Percentiles rank a stretch among this genome's conserved stretches.
phyloP scores from a whole-genome alignment of 495 filamentous ascomycete genomes.

The Aspergillus egyptiacus region DNA sequence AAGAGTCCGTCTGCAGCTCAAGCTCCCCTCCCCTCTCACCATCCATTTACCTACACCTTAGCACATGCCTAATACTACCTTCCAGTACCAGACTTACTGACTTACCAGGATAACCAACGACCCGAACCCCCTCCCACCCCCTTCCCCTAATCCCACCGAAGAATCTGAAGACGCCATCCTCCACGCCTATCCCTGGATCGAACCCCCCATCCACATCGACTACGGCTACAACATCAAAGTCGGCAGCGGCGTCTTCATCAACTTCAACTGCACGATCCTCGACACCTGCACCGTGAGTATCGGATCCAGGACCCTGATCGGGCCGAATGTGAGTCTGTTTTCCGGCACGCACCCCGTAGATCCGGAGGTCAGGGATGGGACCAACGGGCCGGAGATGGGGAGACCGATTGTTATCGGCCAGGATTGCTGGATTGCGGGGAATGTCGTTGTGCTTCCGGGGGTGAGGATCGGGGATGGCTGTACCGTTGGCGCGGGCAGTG shows the following conservation, averaged over 20 bases:
- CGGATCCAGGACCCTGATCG: slow-evolving; percentile 72
- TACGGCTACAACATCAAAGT: slow-evolving; percentile 70
- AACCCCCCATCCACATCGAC: slow-evolving; percentile 64
- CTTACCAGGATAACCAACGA: slow-evolving; percentile 13
- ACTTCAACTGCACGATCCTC: slow-evolving; percentile 67
- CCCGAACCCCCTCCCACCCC: not conserved
- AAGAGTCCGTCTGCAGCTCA: not conserved
- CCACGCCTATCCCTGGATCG: slow-evolving; percentile 59
- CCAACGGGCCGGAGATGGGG: slow-evolving; percentile 67
- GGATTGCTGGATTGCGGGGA: slow-evolving; percentile 86
- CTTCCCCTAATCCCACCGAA: not conserved
- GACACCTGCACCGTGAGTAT: slow-evolving; percentile 75
- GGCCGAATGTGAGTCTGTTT: slow-evolving; percentile 68
- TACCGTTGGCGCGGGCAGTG: slow-evolving; percentile 75
- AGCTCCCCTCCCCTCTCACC: no score
- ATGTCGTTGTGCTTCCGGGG: slow-evolving; percentile 67
- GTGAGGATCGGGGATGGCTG: slow-evolving; percentile 74
- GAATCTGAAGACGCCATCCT: slow-evolving; percentile 52
- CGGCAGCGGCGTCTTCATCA: slow-evolving; percentile 66
- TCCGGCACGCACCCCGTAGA: slow-evolving; percentile 72
- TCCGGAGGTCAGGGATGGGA: slow-evolving; percentile 65
- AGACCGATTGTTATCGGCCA: slow-evolving; percentile 72
- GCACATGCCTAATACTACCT: not conserved
- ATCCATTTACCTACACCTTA: not conserved
- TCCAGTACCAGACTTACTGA: no score